Conservation (phyloP, 2,329 filamentous ascomycete species). For the Phialophora expanda region DNA sequence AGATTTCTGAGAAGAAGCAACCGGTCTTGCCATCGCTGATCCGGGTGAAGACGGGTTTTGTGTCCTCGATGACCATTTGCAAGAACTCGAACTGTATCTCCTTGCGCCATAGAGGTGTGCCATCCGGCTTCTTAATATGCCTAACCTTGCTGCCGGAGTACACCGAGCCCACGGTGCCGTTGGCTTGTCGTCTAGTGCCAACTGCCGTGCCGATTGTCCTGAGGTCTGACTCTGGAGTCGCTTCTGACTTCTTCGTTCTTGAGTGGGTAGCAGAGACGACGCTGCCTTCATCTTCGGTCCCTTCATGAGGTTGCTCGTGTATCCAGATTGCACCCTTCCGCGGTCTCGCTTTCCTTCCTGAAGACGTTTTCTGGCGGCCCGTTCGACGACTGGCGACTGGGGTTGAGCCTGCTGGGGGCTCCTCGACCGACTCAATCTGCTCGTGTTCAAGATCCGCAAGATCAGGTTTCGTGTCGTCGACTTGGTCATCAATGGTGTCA, state of each 20-base stretch:
- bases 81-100: constrained; percentile 71
- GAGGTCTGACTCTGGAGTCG: constrained; percentile 34
- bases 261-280: constrained; percentile 31
- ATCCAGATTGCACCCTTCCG: constrained; percentile 37
- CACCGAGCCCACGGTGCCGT: constrained; percentile 68
- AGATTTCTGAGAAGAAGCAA: constrained; percentile 85
- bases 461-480: constrained; percentile 34
- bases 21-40: constrained; percentile 81
- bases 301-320: constrained; percentile 36
- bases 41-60: constrained; percentile 79
- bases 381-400: constrained; percentile 24
- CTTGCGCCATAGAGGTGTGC: constrained; percentile 69
- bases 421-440: constrained; percentile 17
- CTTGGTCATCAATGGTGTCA: constrained; percentile 37
- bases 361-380: constrained; percentile 20
- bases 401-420: constrained; percentile 18
- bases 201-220: constrained; percentile 43
- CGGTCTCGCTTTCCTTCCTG: constrained; percentile 32
- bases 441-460: constrained; percentile 29
- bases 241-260: constrained; percentile 36
- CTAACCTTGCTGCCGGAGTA: constrained; percentile 71
- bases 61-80: constrained; percentile 66
- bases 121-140: constrained; percentile 71
- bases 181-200: constrained; percentile 65
- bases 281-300: constrained; percentile 39